Percentiles rank a stretch among this genome's conserved stretches.
These are phyloP conservation scores for Halophytophthora batemanensis DNA, from an alignment of 352 stramenopile genomes.

Conservation along the genomic window DNA sequence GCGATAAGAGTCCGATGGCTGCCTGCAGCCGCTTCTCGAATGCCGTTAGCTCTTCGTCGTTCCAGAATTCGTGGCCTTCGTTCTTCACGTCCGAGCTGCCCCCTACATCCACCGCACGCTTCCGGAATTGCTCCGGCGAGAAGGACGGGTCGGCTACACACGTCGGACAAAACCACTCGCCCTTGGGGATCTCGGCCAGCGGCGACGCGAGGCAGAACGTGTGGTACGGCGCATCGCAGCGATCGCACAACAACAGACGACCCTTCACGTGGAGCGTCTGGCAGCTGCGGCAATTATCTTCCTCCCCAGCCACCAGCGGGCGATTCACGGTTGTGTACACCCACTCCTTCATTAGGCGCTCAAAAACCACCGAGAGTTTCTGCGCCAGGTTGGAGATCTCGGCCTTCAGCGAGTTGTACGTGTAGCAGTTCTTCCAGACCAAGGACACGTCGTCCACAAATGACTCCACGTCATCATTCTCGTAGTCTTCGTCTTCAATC, in stretches of 20 bases:
- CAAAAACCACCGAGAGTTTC: conserved; percentile 76
- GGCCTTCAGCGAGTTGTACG: conserved; percentile 80
- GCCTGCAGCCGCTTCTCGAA: conserved; percentile 60
- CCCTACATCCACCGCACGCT: conserved; percentile 30
- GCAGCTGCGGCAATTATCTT: conserved; percentile 78
- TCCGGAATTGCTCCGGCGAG: conserved; percentile 48
- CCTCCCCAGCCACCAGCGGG: conserved; percentile 57
- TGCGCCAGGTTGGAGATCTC: conserved; percentile 75
- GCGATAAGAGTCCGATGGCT: conserved; percentile 63
- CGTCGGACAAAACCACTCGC: conserved; percentile 77
- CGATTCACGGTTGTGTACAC: conserved; percentile 57
- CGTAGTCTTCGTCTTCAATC: conserved; percentile 83
- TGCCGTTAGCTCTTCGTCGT: conserved; percentile 50
- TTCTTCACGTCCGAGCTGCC: conserved; percentile 14
- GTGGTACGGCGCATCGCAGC: conserved; percentile 82
- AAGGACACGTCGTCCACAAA: conserved; percentile 81
- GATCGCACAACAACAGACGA: conserved; percentile 67
- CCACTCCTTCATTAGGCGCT: conserved; percentile 80
- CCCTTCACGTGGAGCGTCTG: conserved; percentile 69
- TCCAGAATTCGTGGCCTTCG: conserved; percentile 9
- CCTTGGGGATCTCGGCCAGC: conserved; percentile 47
- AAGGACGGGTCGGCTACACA: conserved; percentile 57
- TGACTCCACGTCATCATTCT: conserved; percentile 74
- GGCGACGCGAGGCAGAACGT: conserved; percentile 75
- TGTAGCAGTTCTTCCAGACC: conserved; percentile 86